Conservation (phyloP, 441 rosid species). For the Populus hybrid region DNA sequence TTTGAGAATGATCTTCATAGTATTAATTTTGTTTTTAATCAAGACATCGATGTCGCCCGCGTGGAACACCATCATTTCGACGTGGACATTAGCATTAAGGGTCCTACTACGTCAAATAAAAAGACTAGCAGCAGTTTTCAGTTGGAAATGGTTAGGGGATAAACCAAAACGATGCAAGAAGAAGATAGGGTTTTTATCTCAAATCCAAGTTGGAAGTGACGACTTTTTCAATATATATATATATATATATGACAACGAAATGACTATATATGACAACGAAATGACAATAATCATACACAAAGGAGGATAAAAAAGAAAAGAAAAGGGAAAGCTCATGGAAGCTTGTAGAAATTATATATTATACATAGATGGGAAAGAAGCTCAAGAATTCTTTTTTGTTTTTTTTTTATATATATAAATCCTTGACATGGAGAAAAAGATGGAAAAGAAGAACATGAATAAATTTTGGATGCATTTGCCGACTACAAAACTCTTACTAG, state of each 20-base stretch:
- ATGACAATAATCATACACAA: background rate
- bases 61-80: conserved; percentile 41
- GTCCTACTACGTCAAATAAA: conserved; percentile 34
- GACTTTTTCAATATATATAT: background rate
- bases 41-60: conserved; percentile 19
- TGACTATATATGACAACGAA: background rate
- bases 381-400: background rate
- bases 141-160: conserved; percentile 23
- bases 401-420: no score
- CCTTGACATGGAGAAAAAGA: background rate
- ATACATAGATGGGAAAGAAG: background rate
- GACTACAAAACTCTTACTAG: background rate
- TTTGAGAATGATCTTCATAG: background rate
- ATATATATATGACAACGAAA: background rate
- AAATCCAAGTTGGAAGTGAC: conserved; percentile 6
- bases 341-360: background rate
- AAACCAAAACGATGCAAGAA: conserved; percentile 1
- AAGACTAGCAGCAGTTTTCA: conserved; percentile 33
- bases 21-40: conserved; percentile 6
- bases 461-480: background rate
- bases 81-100: conserved; percentile 39
- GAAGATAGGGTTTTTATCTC: conserved; percentile 19
- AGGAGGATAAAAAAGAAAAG: conserved; percentile 13
- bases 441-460: no score
- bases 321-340: conserved; percentile 4